Conservation (phyloP, 345 rosid genomes). For the Salix dunnii region DNA sequence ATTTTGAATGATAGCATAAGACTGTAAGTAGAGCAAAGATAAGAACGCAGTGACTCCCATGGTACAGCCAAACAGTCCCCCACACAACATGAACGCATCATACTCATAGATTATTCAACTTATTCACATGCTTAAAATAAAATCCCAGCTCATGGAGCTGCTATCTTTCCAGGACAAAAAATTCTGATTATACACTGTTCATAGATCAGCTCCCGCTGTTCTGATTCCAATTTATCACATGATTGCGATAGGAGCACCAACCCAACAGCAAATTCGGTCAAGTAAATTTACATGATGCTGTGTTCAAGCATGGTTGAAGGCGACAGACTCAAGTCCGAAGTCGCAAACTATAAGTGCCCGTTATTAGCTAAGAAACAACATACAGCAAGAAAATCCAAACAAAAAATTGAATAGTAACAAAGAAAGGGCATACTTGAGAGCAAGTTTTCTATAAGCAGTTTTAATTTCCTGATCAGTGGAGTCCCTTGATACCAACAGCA, state of each 20-base stretch:
- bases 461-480: slow-evolving; percentile 93
- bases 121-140: not conserved
- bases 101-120: not conserved
- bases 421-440: slow-evolving; percentile 68
- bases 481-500: slow-evolving; percentile 73
- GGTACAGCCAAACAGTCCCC: no score
- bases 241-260: not conserved
- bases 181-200: not conserved
- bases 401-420: not conserved
- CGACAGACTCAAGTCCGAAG: not conserved
- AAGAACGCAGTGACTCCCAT: not conserved
- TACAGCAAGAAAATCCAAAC: not conserved
- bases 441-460: slow-evolving; percentile 89
- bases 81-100: not conserved
- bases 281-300: not conserved
- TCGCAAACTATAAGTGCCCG: not conserved
- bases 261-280: not conserved
- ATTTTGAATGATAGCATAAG: not conserved
- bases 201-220: not conserved
- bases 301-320: not conserved
- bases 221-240: not conserved
- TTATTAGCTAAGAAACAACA: not conserved
- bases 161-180: not conserved
- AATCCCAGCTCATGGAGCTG: not conserved
- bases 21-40: not conserved